Conservation (phyloP, 2,329 filamentous ascomycete genomes). For the Arthrobotrys musiformis region DNA sequence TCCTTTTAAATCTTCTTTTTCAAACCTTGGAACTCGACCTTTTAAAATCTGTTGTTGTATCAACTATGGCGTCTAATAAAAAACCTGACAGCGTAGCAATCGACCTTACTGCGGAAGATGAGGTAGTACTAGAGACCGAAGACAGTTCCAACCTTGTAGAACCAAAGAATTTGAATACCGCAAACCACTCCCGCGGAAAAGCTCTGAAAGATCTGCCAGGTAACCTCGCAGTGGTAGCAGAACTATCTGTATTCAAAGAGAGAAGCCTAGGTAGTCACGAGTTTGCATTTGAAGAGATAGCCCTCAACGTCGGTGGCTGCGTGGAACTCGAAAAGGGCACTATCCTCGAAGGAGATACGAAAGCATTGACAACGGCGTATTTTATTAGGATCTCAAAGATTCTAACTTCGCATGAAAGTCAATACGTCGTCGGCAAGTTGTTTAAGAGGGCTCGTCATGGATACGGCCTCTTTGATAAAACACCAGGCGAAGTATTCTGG, state of each 20-base stretch:
- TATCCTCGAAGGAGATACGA: slow-evolving; percentile 3
- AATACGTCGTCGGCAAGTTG: slow-evolving; percentile 22
- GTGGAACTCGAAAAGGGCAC: slow-evolving; percentile 17
- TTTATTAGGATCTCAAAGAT: slow-evolving; percentile 32
- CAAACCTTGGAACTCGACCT: background rate
- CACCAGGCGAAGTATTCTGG: slow-evolving; percentile 21
- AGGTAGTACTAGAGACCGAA: background rate
- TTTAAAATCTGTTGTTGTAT: background rate
- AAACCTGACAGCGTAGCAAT: background rate
- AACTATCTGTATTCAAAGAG: slow-evolving; percentile 16
- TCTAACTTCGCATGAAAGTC: slow-evolving; percentile 10
- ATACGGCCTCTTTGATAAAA: slow-evolving; percentile 31
- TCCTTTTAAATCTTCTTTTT: background rate
- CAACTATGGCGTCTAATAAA: background rate
- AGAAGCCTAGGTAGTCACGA: background rate
- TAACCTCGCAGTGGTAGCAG: background rate
- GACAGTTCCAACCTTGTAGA: background rate
- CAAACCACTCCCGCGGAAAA: background rate
- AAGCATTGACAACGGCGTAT: background rate
- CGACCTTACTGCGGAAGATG: background rate
- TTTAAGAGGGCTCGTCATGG: slow-evolving; percentile 37
- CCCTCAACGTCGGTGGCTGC: slow-evolving; percentile 20
- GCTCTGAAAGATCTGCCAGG: background rate
- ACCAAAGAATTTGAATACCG: background rate
- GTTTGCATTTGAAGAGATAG: slow-evolving; percentile 14